Percentiles rank a stretch among this genome's conserved stretches.
Conservation (phyloP, 1,284 basidiomycete species). For the Pisolithus thermaeus region DNA sequence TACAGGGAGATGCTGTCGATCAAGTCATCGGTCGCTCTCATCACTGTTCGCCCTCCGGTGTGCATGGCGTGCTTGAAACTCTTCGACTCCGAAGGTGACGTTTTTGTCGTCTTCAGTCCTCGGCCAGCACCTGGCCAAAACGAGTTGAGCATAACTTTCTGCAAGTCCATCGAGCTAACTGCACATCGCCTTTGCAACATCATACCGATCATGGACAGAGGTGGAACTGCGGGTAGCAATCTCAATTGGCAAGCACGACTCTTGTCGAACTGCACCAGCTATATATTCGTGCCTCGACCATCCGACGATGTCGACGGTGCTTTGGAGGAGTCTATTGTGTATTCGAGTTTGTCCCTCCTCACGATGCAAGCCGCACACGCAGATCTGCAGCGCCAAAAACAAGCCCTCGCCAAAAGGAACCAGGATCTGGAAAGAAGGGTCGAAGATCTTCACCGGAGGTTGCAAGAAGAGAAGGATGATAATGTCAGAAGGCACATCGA, state of each 20-base stretch:
- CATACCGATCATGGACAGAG: slow-evolving; percentile 41
- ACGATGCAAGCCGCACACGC: slow-evolving; percentile 35
- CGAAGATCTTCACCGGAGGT: slow-evolving; percentile 24
- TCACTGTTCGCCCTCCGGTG: slow-evolving; percentile 58
- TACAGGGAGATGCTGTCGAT: slow-evolving; percentile 27
- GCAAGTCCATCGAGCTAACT: too few species aligned
- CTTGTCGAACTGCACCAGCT: slow-evolving; percentile 40
- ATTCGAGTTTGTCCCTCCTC: slow-evolving; percentile 44
- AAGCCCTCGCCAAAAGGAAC: slow-evolving; percentile 26
- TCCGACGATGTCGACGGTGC: not conserved
- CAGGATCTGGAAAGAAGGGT: slow-evolving; percentile 1
- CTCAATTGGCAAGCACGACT: slow-evolving; percentile 52
- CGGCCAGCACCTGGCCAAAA: slow-evolving; percentile 27
- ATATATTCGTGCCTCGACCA: too few species aligned
- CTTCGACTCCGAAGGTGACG: slow-evolving; percentile 21
- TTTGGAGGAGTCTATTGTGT: slow-evolving; percentile 32
- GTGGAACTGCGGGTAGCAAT: slow-evolving; percentile 30
- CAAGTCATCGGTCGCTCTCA: slow-evolving; percentile 32
- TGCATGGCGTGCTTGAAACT: slow-evolving; percentile 51
- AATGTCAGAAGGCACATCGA: too few species aligned
- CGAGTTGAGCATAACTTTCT: too few species aligned
- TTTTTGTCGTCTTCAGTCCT: slow-evolving; percentile 58
- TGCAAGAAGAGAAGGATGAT: slow-evolving; percentile 3
- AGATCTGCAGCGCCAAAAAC: slow-evolving; percentile 30
- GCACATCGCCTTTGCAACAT: slow-evolving; percentile 42